Percentiles rank a stretch among this genome's conserved stretches.
phyloP scores from a whole-genome alignment of 306 rosid genomes.

The Echinosophora koreensis region DNA sequence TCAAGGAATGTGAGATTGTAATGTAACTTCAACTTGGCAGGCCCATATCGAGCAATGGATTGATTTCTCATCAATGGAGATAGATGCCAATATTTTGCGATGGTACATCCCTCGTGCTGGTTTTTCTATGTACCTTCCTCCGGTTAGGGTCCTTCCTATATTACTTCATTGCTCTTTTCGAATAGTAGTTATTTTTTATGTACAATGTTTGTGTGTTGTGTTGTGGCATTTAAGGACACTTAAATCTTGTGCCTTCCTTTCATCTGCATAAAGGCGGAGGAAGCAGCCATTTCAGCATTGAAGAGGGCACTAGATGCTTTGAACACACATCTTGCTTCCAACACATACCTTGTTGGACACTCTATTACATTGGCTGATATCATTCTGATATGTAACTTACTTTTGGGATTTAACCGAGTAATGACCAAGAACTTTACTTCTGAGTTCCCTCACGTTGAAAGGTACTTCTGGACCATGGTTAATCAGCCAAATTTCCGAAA shows the following conservation, averaged over 20 bases:
- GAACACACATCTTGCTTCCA: conserved; percentile 74
- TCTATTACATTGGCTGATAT: conserved; percentile 86
- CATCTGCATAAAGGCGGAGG: conserved; percentile 69
- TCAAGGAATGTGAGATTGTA: too few species aligned
- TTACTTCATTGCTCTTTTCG: neutral
- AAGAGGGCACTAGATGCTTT: conserved; percentile 70
- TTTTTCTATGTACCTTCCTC: conserved; percentile 58
- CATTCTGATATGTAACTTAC: conserved; percentile 59
- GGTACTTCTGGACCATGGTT: conserved; percentile 85
- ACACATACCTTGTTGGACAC: conserved; percentile 82
- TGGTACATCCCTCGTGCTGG: conserved; percentile 67
- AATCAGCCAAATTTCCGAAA: conserved; percentile 72
- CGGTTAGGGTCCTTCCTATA: conserved; percentile 56
- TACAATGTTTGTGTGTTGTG: too few species aligned
- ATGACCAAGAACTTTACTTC: conserved; percentile 74
- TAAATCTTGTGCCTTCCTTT: too few species aligned
- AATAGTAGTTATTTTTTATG: too few species aligned
- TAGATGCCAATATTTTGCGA: conserved; percentile 56
- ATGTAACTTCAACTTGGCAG: conserved; percentile 43
- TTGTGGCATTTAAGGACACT: neutral
- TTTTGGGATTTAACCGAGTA: conserved; percentile 51
- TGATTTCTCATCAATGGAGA: conserved; percentile 81
- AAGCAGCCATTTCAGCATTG: conserved; percentile 60
- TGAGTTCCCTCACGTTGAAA: conserved; percentile 81
- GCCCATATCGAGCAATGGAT: conserved; percentile 89